phyloP scores from a whole-genome alignment of 1,284 basidiomycete genomes.

The Trichosporon coremiiforme region DNA sequence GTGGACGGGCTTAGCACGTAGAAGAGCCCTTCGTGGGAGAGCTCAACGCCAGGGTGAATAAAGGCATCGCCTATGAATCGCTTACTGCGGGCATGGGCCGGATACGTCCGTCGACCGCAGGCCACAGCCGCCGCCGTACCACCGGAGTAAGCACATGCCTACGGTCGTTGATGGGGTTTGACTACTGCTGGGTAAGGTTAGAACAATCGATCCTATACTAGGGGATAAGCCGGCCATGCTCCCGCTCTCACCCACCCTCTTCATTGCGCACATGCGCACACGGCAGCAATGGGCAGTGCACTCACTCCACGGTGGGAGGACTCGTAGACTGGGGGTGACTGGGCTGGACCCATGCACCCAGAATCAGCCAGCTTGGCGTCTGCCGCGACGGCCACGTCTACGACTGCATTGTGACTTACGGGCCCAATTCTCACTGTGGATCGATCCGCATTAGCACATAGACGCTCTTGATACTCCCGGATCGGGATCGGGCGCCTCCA shows the following conservation, averaged over 20 bases:
- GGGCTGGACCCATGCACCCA: neutral
- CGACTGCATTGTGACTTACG: no score
- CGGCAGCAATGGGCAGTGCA: neutral
- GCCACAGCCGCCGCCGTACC: neutral
- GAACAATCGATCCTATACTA: conserved; percentile 7
- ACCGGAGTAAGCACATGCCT: neutral
- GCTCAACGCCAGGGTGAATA: neutral
- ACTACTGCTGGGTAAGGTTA: neutral
- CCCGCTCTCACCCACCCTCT: no score
- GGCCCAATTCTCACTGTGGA: no score
- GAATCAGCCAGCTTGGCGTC: neutral
- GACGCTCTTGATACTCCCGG: neutral
- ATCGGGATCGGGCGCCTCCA: conserved; percentile 2
- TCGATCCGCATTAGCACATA: no score
- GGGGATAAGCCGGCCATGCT: neutral
- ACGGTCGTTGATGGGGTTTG: neutral
- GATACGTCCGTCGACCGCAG: neutral
- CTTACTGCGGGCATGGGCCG: neutral
- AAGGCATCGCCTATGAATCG: neutral
- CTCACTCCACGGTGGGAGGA: neutral
- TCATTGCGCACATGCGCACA: neutral
- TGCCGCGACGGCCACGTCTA: neutral
- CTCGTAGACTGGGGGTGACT: neutral
- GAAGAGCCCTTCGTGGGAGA: neutral
- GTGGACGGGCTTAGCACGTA: neutral